Evolutionary conservation across 768 basidiomycete species (phyloP).

Genomic region (Solioccasus polychromus): DNA sequence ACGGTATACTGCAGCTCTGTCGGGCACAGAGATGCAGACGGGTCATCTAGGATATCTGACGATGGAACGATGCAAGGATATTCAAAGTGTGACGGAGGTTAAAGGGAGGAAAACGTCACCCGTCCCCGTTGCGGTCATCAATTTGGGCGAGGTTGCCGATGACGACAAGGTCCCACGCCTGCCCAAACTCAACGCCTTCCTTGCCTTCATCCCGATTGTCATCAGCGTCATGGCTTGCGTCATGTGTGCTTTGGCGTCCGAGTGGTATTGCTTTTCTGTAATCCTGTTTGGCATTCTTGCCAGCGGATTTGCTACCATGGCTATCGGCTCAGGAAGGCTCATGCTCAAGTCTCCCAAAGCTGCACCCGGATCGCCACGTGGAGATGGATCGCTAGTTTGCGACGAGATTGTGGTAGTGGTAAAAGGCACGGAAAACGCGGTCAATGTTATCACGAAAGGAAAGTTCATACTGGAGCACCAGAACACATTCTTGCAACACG

Average conservation of each 20-base stretch:
- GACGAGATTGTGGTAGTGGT: conserved; percentile 24
- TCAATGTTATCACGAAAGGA: conserved; percentile 30
- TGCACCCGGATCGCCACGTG: conserved; percentile 24
- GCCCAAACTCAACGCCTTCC: conserved; percentile 5
- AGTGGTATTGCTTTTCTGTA: conserved; percentile 31
- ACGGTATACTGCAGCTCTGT: conserved; percentile 23
- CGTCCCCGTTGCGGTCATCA: conserved; percentile 17
- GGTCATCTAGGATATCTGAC: conserved; percentile 29
- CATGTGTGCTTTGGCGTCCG: conserved; percentile 21
- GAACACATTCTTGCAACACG: neutral
- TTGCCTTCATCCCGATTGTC: conserved; percentile 25
- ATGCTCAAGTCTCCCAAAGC: no score
- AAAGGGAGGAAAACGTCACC: conserved; percentile 15
- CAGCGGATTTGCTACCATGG: conserved; percentile 25
- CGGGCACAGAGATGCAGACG: conserved; percentile 29
- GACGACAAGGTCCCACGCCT: conserved; percentile 7
- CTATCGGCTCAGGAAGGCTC: conserved; percentile 26
- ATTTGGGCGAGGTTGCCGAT: conserved; percentile 11
- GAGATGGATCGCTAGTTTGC: conserved; percentile 27
- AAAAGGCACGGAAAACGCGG: conserved; percentile 25
- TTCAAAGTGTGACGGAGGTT: no score
- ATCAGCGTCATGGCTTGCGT: conserved; percentile 22
- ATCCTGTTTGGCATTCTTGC: conserved; percentile 32
- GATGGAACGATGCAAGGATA: no score
- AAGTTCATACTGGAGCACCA: conserved; percentile 19